These are phyloP conservation scores for Chaetomidium leptoderma DNA, from an alignment of 495 filamentous ascomycete genomes.

Conservation along the genomic window DNA sequence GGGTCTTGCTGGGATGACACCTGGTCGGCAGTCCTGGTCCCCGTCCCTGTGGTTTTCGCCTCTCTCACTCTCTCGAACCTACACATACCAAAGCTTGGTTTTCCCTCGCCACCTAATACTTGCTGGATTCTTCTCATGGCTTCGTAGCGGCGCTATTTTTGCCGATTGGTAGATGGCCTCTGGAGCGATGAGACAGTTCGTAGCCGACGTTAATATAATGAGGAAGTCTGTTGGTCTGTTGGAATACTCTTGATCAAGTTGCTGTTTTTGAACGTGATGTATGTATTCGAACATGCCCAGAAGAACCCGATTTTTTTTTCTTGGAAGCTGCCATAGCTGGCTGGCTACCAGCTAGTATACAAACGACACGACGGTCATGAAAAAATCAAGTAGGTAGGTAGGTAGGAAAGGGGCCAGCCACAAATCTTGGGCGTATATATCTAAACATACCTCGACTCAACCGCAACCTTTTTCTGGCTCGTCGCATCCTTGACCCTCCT, in stretches of 20 bases:
- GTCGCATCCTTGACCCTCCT: constrained; percentile 26
- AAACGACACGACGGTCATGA: too few species aligned
- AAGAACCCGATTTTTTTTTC: too few species aligned
- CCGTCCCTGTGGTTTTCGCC: background rate
- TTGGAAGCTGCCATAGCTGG: too few species aligned
- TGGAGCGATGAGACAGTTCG: background rate
- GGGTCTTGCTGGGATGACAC: background rate
- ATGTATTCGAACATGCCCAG: too few species aligned
- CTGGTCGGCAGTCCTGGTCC: background rate
- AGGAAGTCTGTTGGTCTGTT: background rate
- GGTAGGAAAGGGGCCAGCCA: too few species aligned
- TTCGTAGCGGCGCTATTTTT: background rate
- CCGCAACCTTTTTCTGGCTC: constrained; percentile 8
- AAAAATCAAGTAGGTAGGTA: too few species aligned
- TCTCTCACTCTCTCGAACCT: background rate
- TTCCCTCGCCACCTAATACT: background rate
- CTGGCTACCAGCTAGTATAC: too few species aligned
- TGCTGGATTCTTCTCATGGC: background rate
- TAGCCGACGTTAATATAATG: constrained; percentile 11
- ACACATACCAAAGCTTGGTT: background rate
- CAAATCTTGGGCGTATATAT: too few species aligned
- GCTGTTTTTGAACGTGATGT: background rate
- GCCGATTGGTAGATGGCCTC: background rate
- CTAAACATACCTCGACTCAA: constrained; percentile 4
- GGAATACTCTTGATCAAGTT: background rate